Evolutionary conservation across 805 yeast genomes (phyloP).

Genomic region (Barnettozyma botsteinii): DNA sequence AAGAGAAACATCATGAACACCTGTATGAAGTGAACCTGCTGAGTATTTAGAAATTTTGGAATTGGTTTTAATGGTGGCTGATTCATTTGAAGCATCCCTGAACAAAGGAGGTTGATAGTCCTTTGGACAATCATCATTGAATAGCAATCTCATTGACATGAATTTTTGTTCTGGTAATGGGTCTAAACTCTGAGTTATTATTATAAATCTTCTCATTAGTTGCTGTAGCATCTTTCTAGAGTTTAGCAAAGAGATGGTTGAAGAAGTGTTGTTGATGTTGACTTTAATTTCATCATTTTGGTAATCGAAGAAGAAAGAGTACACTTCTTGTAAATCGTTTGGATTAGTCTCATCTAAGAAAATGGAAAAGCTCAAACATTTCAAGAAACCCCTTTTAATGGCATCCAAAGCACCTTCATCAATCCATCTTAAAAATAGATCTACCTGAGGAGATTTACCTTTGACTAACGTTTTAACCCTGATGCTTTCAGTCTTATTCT

Average conservation of each 20-base stretch:
- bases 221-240: constrained; percentile 42
- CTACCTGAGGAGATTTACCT: constrained; percentile 43
- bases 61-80: constrained; percentile 29
- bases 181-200: constrained; percentile 48
- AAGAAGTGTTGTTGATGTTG: constrained; percentile 19
- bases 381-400: constrained; percentile 35
- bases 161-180: constrained; percentile 43
- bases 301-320: constrained; percentile 44
- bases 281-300: constrained; percentile 25
- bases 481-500: constrained; percentile 31
- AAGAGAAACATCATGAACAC: constrained; percentile 27
- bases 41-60: constrained; percentile 7
- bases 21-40: constrained; percentile 30
- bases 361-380: constrained; percentile 41
- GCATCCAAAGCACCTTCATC: constrained; percentile 45
- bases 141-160: constrained; percentile 43
- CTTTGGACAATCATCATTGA: constrained; percentile 41
- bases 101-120: constrained; percentile 46
- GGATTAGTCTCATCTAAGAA: constrained; percentile 39
- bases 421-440: constrained; percentile 47
- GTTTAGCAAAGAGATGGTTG: constrained; percentile 23
- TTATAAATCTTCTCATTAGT: constrained; percentile 45
- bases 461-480: constrained; percentile 43
- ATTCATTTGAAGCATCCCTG: constrained; percentile 36
- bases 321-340: constrained; percentile 41